Base-by-base conservation (phyloP, 73 alveolate species). In the Paramecium pentaurelia region DNA sequence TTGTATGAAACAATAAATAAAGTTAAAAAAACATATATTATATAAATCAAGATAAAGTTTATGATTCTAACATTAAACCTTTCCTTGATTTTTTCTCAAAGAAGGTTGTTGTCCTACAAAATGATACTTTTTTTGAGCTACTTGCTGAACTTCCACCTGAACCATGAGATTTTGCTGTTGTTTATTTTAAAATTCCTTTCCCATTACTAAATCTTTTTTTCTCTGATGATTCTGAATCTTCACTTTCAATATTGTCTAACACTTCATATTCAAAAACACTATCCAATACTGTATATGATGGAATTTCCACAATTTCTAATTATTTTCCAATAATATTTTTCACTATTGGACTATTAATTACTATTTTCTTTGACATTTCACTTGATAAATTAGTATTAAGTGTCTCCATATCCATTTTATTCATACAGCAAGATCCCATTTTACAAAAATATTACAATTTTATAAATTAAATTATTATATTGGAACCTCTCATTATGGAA, bases 231-330 rank as follows among this genome's bases (percentile, higher is more conserved):
- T 54, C 11, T 6, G 84, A 64, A 11, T 64, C 84, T 12, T 34
- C 47, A 12, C 47, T 34, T 32, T 64, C 84, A 2, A 2, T 3
- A 28, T 64, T 34, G 47, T 64, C 84, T 32, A 64, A n/a, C 14
- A 64, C 84, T 64, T 64, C 84, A 64, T 64, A 64, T 64, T 64
- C 84, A 64, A 64, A 64, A 12, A 64, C 84, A 27, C 84, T 64
- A 64, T 64, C 84, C 30, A 64, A 64, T 32, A 64, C 22, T 28
- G 51, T 28, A 27, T 64, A 64, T 27, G 84, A 64, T 1, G 84
- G 51, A 64, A 64, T 28, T 32, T 64, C 84, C 27, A 28, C 27
- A 64, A 32, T 28, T 64, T 32, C 42, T 64, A 64, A 64, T 28
- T 64, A 32, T 64, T 64, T 34, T 34, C 84, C 84, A 32, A 64